Base-by-base conservation (phyloP, 2,329 filamentous ascomycete genomes). In the Rhinocladiella similis region DNA sequence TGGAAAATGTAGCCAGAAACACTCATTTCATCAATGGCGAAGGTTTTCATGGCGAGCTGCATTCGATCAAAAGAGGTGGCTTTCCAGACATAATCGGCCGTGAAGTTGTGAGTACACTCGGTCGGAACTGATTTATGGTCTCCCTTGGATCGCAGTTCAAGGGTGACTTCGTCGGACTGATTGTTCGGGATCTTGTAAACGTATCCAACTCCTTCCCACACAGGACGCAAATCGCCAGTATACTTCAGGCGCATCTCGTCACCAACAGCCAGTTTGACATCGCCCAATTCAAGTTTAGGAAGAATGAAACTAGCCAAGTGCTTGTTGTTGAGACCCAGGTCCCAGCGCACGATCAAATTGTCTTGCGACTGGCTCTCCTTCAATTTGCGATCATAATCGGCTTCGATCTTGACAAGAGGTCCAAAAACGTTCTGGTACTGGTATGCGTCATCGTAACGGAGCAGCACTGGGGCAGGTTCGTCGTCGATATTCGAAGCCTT, bases 141-240 rank as follows among this genome's bases (percentile, higher is more conserved):
- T 60, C 91, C 92, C 61, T 94, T 93, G 68, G 94, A 91, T 65
- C 94, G 89, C 69, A 99, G 77, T 72, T 99, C 94, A 63, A 99
- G 88, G 9, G 89, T 95, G 50, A 99, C 94, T 72, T 99, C 93
- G 68, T 99, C 94, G 13, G 92, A 97, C 77, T 96, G 91, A 74
- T 97, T 97, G 80, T 99, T 97, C 19, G 94, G 95, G 58, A 99
- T 97, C 77, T 99, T 99, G 77, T 97, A 92, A 59, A 99, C 94
- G 73, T 99, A 99, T 63, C 94, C 94, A 33, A 99, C 94, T 36
- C 94, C 94, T 72, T 99, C 94, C 94, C 94, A 99, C 57, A 90
- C 85, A 13, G 89, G 83, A 41, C 92, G 89, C 48, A 99, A 80
- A 73, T 97, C 94, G 64, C 95, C 94, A 64, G 91, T 95, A 76